These are phyloP conservation scores for Podospora comata DNA, from an alignment of 495 filamentous ascomycete species.

Conservation along the genomic window DNA sequence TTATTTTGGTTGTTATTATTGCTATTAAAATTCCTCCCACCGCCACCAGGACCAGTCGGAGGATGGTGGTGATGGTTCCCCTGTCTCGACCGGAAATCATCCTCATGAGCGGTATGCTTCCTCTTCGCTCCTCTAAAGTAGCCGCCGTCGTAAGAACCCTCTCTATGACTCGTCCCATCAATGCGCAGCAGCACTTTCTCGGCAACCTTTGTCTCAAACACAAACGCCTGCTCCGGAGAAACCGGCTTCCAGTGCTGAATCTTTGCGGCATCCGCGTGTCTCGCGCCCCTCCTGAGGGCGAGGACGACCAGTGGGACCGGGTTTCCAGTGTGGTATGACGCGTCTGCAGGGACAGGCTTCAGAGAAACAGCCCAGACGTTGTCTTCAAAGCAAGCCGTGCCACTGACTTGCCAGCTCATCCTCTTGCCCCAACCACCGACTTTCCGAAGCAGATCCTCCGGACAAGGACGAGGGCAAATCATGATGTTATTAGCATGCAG, in stretches of 20 bases:
- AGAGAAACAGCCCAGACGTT: conserved; percentile 83
- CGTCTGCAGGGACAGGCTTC: conserved; percentile 62
- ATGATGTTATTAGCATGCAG: conserved; percentile 87
- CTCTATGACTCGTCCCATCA: conserved; percentile 58
- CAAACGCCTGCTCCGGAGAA: conserved; percentile 58
- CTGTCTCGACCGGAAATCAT: conserved; percentile 35
- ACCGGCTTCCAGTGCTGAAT: conserved; percentile 85
- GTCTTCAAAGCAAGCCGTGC: conserved; percentile 68
- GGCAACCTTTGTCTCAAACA: conserved; percentile 75
- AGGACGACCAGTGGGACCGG: conserved; percentile 70
- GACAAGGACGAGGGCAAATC: conserved; percentile 72
- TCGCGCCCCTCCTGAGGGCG: conserved; percentile 65
- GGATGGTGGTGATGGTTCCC: conserved; percentile 26
- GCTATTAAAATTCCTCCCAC: conserved; percentile 8
- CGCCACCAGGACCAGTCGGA: conserved; percentile 28
- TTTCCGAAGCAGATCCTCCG: conserved; percentile 65
- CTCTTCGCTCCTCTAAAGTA: conserved; percentile 50
- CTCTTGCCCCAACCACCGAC: conserved; percentile 82
- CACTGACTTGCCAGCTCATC: conserved; percentile 78
- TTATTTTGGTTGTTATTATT: conserved; percentile 18
- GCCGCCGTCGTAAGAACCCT: conserved; percentile 52
- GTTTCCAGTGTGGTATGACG: conserved; percentile 70
- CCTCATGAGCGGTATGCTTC: conserved; percentile 52
- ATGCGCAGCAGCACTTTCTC: conserved; percentile 82
- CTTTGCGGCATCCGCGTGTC: conserved; percentile 73